Percentiles rank a stretch among this genome's conserved stretches.
Conservation (phyloP, 2,329 filamentous ascomycete species). For the Acrodontium crateriforme region DNA sequence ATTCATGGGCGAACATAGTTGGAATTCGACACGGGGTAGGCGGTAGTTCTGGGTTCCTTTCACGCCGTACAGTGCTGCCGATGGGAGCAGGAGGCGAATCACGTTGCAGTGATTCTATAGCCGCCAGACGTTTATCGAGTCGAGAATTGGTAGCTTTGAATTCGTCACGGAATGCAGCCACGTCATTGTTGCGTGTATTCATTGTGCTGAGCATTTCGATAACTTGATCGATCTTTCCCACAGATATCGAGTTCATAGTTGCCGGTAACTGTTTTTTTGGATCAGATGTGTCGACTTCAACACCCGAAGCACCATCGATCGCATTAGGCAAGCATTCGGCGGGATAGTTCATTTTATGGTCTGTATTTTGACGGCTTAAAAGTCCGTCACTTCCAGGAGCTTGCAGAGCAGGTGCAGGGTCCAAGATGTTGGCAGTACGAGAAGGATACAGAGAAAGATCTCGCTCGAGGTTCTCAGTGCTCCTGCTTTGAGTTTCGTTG, state of each 20-base stretch:
- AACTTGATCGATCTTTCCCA: conserved; percentile 4
- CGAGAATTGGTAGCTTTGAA: conserved; percentile 6
- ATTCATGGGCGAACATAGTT: conserved; percentile 11
- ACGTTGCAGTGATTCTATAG: conserved; percentile 4
- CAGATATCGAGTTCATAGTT: neutral
- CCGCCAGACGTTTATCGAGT: conserved; percentile 10
- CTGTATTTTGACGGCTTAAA: neutral
- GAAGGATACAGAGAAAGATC: conserved; percentile 1
- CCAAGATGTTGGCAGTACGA: too few relatives aligned
- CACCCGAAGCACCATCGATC: too few relatives aligned
- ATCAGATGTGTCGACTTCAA: too few relatives aligned
- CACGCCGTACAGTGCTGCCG: neutral
- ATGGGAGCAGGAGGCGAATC: conserved; percentile 2
- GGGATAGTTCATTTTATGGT: neutral
- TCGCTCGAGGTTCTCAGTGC: neutral
- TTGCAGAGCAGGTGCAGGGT: too few relatives aligned
- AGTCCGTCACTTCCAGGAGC: too few relatives aligned
- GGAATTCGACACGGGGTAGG: conserved; percentile 6
- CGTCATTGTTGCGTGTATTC: conserved; percentile 6
- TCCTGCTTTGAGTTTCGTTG: conserved; percentile 1
- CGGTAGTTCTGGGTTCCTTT: neutral
- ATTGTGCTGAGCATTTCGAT: conserved; percentile 7
- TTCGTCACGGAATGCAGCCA: conserved; percentile 8
- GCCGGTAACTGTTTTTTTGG: neutral
- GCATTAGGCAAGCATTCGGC: too few relatives aligned